Evolutionary conservation across 306 rosid species (phyloP), one percentile per base, ranked within the genome.

Genomic region (Phaseolus lunatus): DNA sequence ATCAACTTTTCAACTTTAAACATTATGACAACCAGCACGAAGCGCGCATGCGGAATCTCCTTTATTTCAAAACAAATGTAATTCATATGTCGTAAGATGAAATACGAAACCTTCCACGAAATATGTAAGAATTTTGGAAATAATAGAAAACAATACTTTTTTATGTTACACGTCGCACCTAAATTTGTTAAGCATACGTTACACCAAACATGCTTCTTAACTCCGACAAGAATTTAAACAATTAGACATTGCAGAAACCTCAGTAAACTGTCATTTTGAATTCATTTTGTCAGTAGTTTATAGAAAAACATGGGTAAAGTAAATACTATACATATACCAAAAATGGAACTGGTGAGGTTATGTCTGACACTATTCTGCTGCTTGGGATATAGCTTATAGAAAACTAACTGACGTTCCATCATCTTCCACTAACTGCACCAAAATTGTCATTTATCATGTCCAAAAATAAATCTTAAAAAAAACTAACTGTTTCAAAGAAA

Each of bases 361-460:
- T n/a, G 27, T 67, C 41, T 31, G 24, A 9, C 19, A 16, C 53
- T 9, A 3, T 64, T 50, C 73, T 10, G 52, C 58, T 64, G 50
- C 49, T 49, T 13, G 12, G 26, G 33, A 53, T 72, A 65, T 78
- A 65, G 31, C 67, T 16, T 18, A 16, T 11, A 27, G 9, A 67
- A 70, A 79, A 45, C 70, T 49, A 65, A 44, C 10, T n/a, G 19
- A 0, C 27, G 39, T 65, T 18, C 22, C 58, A 18, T 22, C 61
- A 73, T 43, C 67, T 47, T 62, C 82, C 31, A 5, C 48, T 45
- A 41, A 26, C 79, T 76, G 73, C 82, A 64, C 27, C 14, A 79
- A 56, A 37, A 29, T 5, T 33, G 23, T 10, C 9, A 48, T 54
- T 67, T 75, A 74, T 85, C 73, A 70, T 57, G 24, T 45, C 13